Base-by-base conservation (phyloP, 2,329 filamentous ascomycete genomes). In the Alternaria arbusti region DNA sequence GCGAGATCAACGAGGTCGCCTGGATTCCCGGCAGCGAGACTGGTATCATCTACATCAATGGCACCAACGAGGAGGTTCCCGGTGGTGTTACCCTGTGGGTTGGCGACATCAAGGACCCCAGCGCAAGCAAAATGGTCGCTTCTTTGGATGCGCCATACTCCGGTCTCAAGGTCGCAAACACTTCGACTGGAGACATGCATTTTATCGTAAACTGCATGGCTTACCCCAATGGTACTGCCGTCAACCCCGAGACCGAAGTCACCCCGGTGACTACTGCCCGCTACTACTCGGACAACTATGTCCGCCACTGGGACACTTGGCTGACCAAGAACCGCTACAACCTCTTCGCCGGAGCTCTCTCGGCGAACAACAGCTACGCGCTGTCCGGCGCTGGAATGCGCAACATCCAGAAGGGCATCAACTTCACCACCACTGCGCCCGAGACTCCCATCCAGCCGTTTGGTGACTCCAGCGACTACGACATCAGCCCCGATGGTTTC, bases 301-400 rank as follows among this genome's bases (percentile, higher is more conserved):
- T 91, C 26, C 88, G 93, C 25, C 92, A 96, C 74, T 96, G 93
- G 93, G 92, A 96, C 76, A 80, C 85, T 6, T 96, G 91, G 83
- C 84, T 89, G 32, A 88, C 86, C 2, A 86, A 89, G 57, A 88
- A 92, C 73, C 88, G 86, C 65, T 90, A 89, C 74, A 87, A 91
- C 2, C 85, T 97, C 15, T 96, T 91, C 84, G 93, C 91, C 45
- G 90, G 90, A 43, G 84, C 86, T 3, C 78, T 96, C 30, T 68
- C 70, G 6, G 69, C 67, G 3, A 77, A 75, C 36, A 67, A 64
- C 51, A 76, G 71, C 60, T 76, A 75, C 40, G 59, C 65, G 5
- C 66, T 78, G 7, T 70, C 71, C 20, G 66, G 72, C 25, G 62
- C 77, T 26, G 80, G 81, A 23, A 70, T 85, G 23, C 78, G 80